phyloP scores from a whole-genome alignment of 2,329 filamentous ascomycete genomes.

The Penicillium olsonii region DNA sequence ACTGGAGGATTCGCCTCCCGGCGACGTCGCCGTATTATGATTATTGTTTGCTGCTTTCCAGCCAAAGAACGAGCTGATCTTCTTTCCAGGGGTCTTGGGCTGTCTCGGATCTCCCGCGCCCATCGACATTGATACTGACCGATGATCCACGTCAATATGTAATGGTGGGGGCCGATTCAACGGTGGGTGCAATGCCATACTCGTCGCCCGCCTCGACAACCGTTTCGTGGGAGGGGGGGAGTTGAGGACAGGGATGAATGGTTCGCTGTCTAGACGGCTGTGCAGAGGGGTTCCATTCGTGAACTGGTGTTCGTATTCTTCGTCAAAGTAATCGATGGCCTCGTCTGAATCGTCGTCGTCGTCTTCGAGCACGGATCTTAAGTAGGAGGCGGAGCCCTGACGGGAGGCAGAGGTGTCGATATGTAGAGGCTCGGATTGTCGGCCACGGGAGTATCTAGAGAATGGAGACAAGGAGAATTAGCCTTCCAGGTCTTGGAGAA shows the following conservation, averaged over 20 bases:
- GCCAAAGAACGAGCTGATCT: slow-evolving; percentile 67
- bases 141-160: slow-evolving; percentile 44
- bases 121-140: slow-evolving; percentile 40
- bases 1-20: slow-evolving; percentile 59
- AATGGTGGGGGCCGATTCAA: slow-evolving; percentile 44
- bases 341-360: slow-evolving; percentile 30
- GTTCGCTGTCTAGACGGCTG: slow-evolving; percentile 46
- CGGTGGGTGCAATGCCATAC: slow-evolving; percentile 49
- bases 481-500: slow-evolving; percentile 23
- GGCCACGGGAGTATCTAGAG: slow-evolving; percentile 43
- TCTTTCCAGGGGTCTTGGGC: slow-evolving; percentile 56
- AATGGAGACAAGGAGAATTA: slow-evolving; percentile 28
- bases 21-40: slow-evolving; percentile 46
- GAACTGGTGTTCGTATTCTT: slow-evolving; percentile 31
- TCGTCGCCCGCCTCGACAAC: slow-evolving; percentile 34
- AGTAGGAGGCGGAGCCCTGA: slow-evolving; percentile 20
- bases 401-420: slow-evolving; percentile 34
- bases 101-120: slow-evolving; percentile 36
- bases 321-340: slow-evolving; percentile 28
- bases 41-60: slow-evolving; percentile 52
- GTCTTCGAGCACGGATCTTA: slow-evolving; percentile 24
- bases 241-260: slow-evolving; percentile 63
- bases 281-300: slow-evolving; percentile 42
- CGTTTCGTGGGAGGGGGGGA: slow-evolving; percentile 62
- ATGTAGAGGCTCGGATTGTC: slow-evolving; percentile 34